These are phyloP conservation scores for Colletotrichum tanaceti DNA, from an alignment of 2,329 filamentous ascomycete species.

Conservation along the genomic window DNA sequence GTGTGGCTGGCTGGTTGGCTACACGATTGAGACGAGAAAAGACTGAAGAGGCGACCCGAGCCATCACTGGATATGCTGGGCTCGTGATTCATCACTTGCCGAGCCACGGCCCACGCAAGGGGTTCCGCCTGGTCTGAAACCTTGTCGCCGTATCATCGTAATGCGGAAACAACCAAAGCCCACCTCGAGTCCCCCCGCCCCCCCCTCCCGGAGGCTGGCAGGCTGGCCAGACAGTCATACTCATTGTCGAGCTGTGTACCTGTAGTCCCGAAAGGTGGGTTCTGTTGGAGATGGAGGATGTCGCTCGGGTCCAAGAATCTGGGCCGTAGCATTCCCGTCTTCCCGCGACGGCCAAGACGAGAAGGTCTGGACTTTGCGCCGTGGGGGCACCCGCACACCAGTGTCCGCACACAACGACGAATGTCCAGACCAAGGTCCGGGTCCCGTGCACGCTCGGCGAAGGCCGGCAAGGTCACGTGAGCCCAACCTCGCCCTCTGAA, in stretches of 20 bases:
- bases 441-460: neutral
- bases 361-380: neutral
- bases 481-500: neutral
- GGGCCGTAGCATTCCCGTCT: neutral
- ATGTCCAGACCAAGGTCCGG: neutral
- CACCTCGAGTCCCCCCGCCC: neutral
- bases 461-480: neutral
- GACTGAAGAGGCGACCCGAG: slow-evolving; percentile 1
- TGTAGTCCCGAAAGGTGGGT: neutral
- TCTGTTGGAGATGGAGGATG: neutral
- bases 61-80: neutral
- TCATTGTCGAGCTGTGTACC: neutral
- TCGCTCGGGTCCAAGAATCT: no score
- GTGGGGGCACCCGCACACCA: neutral
- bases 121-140: slow-evolving; percentile 34
- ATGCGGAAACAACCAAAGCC: slow-evolving; percentile 20
- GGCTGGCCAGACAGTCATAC: no score
- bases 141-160: slow-evolving; percentile 34
- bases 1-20: neutral
- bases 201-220: neutral
- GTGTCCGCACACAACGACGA: neutral
- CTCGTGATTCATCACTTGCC: neutral
- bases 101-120: slow-evolving; percentile 13
- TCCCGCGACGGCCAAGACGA: neutral
- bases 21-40: neutral